phyloP scores from a whole-genome alignment of 2,329 filamentous ascomycete genomes.

The Aspergillus sergii region DNA sequence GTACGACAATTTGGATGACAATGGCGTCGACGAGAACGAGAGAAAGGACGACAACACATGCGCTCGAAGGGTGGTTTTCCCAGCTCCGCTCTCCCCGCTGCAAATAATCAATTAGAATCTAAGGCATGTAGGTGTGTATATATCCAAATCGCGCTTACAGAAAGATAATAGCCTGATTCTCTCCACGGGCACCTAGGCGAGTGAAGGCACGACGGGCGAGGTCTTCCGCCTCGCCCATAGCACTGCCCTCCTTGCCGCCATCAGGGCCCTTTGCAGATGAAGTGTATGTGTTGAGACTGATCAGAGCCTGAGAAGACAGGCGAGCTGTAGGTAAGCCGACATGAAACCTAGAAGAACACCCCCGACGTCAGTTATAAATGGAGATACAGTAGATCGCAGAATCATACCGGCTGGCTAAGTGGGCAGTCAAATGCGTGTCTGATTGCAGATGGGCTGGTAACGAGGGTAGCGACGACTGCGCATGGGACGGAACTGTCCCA shows the following conservation, averaged over 20 bases:
- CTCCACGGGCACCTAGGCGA: constrained; percentile 80
- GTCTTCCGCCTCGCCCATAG: constrained; percentile 89
- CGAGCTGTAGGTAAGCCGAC: constrained; percentile 83
- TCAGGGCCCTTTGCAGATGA: constrained; percentile 84
- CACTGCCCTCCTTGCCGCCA: constrained; percentile 88
- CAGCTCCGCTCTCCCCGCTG: constrained; percentile 92
- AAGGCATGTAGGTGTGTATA: background rate
- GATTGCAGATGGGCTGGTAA: constrained; percentile 70
- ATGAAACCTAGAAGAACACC: constrained; percentile 74
- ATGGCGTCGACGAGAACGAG: constrained; percentile 85
- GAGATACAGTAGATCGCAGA: background rate
- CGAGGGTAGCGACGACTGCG: constrained; percentile 81
- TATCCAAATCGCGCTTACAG: constrained; percentile 64
- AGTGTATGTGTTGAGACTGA: constrained; percentile 93
- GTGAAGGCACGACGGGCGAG: constrained; percentile 84
- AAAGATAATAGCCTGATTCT: constrained; percentile 92
- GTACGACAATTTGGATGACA: constrained; percentile 90
- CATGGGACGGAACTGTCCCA: constrained; percentile 61
- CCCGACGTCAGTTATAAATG: background rate
- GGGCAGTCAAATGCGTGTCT: constrained; percentile 54
- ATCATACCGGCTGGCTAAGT: constrained; percentile 52
- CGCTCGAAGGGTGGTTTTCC: constrained; percentile 91
- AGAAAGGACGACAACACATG: constrained; percentile 85
- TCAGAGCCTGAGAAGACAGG: constrained; percentile 86
- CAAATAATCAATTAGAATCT: constrained; percentile 27